A percentile compares a stretch with the other conserved stretches of the same genome.
Evolutionary conservation across 1,139 yeast genomes (phyloP).

Genomic region (Pichia sp.): DNA sequence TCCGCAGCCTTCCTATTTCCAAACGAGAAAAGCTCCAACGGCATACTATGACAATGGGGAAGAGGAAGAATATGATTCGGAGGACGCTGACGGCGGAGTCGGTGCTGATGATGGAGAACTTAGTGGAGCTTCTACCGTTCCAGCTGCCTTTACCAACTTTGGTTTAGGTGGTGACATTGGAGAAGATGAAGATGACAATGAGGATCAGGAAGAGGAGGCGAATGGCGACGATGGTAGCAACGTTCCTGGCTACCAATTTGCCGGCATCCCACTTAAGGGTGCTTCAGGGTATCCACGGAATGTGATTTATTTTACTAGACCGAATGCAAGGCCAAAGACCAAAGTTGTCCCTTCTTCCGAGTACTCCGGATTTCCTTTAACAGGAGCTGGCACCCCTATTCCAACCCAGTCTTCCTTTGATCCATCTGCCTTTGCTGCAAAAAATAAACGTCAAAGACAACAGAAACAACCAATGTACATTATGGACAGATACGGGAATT

Average conservation of each 20-base stretch:
- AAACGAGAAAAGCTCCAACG: background rate
- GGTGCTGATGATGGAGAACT: background rate
- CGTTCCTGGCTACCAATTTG: background rate
- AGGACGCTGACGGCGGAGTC: background rate
- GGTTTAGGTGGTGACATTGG: too few relatives aligned
- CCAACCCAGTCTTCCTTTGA: background rate
- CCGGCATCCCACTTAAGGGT: background rate
- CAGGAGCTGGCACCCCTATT: background rate
- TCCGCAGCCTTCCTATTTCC: background rate
- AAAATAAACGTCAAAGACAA: constrained; percentile 10
- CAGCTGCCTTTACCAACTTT: too few relatives aligned
- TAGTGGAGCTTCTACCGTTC: background rate
- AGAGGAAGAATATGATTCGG: background rate
- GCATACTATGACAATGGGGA: background rate
- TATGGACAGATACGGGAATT: constrained; percentile 16
- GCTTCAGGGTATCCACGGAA: background rate
- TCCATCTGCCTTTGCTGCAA: background rate
- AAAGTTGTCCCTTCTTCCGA: background rate
- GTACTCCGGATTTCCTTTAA: background rate
- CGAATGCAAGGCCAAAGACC: background rate
- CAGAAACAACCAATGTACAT: constrained; percentile 12
- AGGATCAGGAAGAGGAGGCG: too few relatives aligned
- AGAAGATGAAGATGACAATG: too few relatives aligned
- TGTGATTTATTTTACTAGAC: constrained; percentile 4
- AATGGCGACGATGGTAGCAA: background rate